phyloP scores from a whole-genome alignment of 169 alveolate species.

The Cyclospora cayetanensis region DNA sequence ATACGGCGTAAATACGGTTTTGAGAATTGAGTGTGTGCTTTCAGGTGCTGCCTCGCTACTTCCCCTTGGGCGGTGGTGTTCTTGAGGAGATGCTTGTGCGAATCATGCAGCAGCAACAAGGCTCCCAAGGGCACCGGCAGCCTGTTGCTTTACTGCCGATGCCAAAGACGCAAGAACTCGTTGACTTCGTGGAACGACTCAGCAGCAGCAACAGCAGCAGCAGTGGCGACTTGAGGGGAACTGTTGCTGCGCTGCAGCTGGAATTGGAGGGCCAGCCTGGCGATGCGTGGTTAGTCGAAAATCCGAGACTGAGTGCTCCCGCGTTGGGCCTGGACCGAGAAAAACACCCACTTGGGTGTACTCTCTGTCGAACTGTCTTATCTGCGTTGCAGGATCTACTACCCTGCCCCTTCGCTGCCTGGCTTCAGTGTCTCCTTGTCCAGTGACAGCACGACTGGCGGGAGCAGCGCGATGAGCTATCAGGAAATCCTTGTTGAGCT shows the following conservation, averaged over 20 bases:
- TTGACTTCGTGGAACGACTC: not conserved
- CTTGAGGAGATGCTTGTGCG: slow-evolving; percentile 47
- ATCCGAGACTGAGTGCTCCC: not conserved
- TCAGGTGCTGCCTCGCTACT: slow-evolving; percentile 48
- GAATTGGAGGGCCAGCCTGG: not conserved
- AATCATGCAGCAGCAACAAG: slow-evolving; percentile 1
- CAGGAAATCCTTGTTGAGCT: slow-evolving; percentile 14
- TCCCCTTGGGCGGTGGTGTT: not conserved
- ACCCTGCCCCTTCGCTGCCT: slow-evolving; percentile 46
- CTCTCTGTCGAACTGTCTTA: not conserved
- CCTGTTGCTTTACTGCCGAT: not conserved
- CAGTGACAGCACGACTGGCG: not conserved
- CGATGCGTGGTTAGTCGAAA: slow-evolving; percentile 25
- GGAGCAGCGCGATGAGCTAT: slow-evolving; percentile 21
- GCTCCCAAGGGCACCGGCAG: not conserved
- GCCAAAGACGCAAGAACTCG: slow-evolving; percentile 36
- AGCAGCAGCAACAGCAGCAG: slow-evolving; percentile 15
- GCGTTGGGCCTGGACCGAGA: not conserved
- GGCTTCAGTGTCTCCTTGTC: slow-evolving; percentile 47
- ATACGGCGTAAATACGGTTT: too few species aligned
- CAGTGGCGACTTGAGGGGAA: not conserved
- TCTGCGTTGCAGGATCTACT: slow-evolving; percentile 17
- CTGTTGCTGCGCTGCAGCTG: slow-evolving; percentile 21
- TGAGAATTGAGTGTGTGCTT: not conserved
- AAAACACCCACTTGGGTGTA: too few species aligned